Conservation (phyloP, 2,329 filamentous ascomycete species). For the Microascus cirrosus region DNA sequence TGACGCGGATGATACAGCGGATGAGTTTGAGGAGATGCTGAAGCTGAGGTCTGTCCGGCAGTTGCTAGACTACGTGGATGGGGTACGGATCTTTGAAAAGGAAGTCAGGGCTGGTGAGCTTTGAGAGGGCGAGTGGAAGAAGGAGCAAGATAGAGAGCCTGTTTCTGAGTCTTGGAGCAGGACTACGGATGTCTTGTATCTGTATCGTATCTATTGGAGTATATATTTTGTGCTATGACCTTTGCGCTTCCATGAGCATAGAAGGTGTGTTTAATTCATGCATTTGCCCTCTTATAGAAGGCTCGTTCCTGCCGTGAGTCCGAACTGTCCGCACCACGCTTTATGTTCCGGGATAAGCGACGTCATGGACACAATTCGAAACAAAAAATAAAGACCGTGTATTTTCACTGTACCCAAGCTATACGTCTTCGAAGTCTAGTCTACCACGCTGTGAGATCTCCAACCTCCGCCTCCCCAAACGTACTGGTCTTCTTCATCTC, state of each 20-base stretch:
- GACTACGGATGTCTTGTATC: not conserved
- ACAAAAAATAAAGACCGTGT: not conserved
- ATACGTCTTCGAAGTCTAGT: not conserved
- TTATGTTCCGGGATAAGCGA: not conserved
- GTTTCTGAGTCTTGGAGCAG: no score
- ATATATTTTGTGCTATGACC: not conserved
- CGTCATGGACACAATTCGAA: not conserved
- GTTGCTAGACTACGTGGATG: constrained; percentile 16
- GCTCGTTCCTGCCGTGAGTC: no score
- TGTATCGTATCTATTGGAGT: not conserved
- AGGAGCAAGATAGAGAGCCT: not conserved
- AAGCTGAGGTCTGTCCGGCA: constrained; percentile 27
- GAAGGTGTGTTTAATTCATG: constrained; percentile 14
- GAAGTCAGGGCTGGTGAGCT: constrained; percentile 35
- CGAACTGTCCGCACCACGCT: no score
- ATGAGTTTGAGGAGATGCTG: constrained; percentile 7
- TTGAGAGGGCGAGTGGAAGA: constrained; percentile 10
- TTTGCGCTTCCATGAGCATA: not conserved
- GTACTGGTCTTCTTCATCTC: constrained; percentile 75
- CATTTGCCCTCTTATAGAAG: not conserved
- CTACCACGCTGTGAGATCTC: constrained; percentile 90
- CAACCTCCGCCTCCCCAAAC: constrained; percentile 91
- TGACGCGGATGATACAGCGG: not conserved
- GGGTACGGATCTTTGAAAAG: constrained; percentile 47
- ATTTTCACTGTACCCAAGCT: not conserved